phyloP scores from a whole-genome alignment of 441 rosid species.

The Metrosideros polymorpha region DNA sequence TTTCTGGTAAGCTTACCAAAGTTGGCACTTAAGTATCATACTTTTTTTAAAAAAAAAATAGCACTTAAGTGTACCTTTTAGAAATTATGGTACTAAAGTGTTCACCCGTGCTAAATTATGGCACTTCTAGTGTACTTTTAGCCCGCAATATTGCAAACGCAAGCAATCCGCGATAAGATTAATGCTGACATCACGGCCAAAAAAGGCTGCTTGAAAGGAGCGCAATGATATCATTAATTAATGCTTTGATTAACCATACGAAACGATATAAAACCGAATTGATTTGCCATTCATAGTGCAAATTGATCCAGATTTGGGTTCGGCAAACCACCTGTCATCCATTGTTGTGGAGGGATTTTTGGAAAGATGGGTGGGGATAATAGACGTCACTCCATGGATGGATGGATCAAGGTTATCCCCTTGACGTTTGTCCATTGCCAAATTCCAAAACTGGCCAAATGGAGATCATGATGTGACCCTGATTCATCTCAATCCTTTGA shows the following conservation, averaged over 20 bases:
- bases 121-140: no score
- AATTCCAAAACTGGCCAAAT: neutral
- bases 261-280: neutral
- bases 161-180: neutral
- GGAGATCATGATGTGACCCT: neutral
- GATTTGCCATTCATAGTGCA: neutral
- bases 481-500: neutral
- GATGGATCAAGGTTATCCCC: neutral
- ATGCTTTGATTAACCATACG: neutral
- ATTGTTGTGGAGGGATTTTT: neutral
- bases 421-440: neutral
- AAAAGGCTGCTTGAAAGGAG: neutral
- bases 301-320: neutral
- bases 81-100: no score
- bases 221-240: neutral
- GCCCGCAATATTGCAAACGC: neutral
- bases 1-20: no score
- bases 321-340: neutral
- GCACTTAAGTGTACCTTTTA: no score
- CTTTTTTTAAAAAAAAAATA: no score
- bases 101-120: no score
- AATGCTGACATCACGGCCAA: neutral
- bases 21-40: no score
- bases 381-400: neutral
- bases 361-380: neutral